Conservation (phyloP, 2,329 filamentous ascomycete genomes). For the Cladosporium sphaerospermum region DNA sequence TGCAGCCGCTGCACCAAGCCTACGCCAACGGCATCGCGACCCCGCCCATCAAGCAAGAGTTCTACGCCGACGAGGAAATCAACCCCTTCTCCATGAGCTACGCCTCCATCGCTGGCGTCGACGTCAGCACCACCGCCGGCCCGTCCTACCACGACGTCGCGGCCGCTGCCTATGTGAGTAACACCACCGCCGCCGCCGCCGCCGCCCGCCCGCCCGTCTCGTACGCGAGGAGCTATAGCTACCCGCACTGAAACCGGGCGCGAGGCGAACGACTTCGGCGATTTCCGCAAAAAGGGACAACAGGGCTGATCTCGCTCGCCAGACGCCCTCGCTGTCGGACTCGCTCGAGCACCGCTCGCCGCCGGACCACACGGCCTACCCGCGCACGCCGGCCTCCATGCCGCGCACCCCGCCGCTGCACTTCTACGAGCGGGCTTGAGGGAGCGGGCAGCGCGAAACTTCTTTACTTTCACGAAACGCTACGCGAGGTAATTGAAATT, state of each 20-base stretch:
- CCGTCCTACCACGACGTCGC: conserved; percentile 10
- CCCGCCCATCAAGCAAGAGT: conserved; percentile 60
- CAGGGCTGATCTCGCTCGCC: conserved; percentile 16
- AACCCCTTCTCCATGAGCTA: conserved; percentile 64
- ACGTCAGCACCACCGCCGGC: conserved; percentile 38
- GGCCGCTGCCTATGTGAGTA: conserved; percentile 61
- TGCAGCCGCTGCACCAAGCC: conserved; percentile 41
- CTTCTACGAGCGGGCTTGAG: conserved; percentile 14
- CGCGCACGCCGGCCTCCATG: conserved; percentile 65
- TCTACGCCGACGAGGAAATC: conserved; percentile 55
- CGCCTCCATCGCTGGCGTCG: conserved; percentile 57
- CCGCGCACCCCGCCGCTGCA: conserved; percentile 56
- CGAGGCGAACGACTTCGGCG: not conserved
- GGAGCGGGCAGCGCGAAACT: not conserved
- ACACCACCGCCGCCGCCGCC: conserved; percentile 36
- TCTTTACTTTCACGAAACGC: not conserved
- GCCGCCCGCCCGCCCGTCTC: conserved; percentile 36
- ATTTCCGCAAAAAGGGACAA: not conserved
- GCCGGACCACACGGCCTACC: conserved; percentile 33
- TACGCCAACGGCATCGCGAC: conserved; percentile 36
- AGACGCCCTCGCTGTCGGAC: conserved; percentile 74
- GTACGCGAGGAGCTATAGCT: conserved; percentile 17
- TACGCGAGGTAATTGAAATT: not conserved
- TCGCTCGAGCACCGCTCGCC: conserved; percentile 44
- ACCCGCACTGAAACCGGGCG: conserved; percentile 5